These are phyloP conservation scores for Akanthomyces lecanii DNA, from an alignment of 2,329 filamentous ascomycete species.

Conservation along the genomic window DNA sequence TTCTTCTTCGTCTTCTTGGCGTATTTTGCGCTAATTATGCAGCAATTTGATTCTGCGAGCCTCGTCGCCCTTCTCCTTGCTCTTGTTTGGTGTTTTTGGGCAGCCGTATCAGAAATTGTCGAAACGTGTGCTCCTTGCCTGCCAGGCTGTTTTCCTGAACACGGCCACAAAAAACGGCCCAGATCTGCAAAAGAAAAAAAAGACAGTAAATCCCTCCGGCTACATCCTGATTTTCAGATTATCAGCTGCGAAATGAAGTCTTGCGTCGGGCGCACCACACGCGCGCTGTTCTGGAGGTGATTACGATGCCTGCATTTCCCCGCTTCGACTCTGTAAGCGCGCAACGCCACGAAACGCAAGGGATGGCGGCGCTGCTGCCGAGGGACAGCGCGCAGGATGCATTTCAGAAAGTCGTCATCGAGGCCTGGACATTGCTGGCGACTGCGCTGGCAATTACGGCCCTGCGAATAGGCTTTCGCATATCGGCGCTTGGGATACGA, in stretches of 20 bases:
- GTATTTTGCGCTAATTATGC: background rate
- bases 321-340: background rate
- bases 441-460: background rate
- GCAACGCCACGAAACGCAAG: background rate
- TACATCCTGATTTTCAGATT: background rate
- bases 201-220: too few relatives aligned
- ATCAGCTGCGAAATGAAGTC: background rate
- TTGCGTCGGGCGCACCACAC: background rate
- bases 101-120: background rate
- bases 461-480: background rate
- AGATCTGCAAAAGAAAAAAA: background rate
- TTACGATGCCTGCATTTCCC: background rate
- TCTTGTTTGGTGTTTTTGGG: background rate
- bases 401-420: conserved; percentile 6
- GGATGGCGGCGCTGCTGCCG: background rate
- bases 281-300: background rate
- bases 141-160: too few relatives aligned
- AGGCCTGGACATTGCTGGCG: conserved; percentile 9
- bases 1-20: background rate
- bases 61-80: background rate
- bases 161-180: too few relatives aligned
- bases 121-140: too few relatives aligned
- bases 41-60: background rate
- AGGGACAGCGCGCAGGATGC: background rate
- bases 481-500: conserved; percentile 9